phyloP scores from a whole-genome alignment of 495 filamentous ascomycete genomes.

The Cairneyella variabilis region DNA sequence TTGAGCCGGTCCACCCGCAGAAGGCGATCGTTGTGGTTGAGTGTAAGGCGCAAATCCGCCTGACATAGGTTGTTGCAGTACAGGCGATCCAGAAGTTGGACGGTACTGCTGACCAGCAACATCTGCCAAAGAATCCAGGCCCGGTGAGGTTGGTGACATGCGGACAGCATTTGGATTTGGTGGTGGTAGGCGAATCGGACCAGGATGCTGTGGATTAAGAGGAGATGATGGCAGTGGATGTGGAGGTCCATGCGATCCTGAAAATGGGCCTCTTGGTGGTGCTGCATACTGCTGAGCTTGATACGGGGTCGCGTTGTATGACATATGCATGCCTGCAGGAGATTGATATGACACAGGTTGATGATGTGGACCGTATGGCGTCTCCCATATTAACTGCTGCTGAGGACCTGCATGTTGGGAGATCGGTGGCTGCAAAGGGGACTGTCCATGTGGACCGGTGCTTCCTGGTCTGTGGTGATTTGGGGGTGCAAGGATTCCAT shows the following conservation, averaged over 20 bases:
- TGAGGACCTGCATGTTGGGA: slow-evolving; percentile 25
- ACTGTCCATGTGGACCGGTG: slow-evolving; percentile 13
- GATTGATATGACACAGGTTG: slow-evolving; percentile 15
- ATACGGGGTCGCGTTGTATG: slow-evolving; percentile 14
- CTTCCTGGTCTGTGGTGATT: slow-evolving; percentile 11
- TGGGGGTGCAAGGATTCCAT: background rate
- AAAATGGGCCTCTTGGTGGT: slow-evolving; percentile 22
- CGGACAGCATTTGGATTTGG: slow-evolving; percentile 17
- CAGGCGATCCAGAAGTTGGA: slow-evolving; percentile 17
- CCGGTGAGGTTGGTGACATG: slow-evolving; percentile 17
- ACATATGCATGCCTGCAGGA: background rate
- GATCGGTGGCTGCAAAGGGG: no score
- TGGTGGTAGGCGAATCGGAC: slow-evolving; percentile 16
- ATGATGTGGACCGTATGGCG: slow-evolving; percentile 34
- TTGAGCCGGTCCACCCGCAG: slow-evolving; percentile 43
- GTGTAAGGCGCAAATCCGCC: slow-evolving; percentile 18
- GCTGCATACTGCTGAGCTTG: slow-evolving; percentile 5
- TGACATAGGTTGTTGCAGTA: slow-evolving; percentile 23
- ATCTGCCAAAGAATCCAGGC: slow-evolving; percentile 23
- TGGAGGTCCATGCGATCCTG: slow-evolving; percentile 22
- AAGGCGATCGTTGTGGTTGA: slow-evolving; percentile 10
- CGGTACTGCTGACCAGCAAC: slow-evolving; percentile 25
- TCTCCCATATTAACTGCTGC: slow-evolving; percentile 38
- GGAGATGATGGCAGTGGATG: slow-evolving; percentile 24
- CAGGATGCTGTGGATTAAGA: slow-evolving; percentile 14